phyloP scores from a whole-genome alignment of 345 rosid species.

The Iberis pinnata region DNA sequence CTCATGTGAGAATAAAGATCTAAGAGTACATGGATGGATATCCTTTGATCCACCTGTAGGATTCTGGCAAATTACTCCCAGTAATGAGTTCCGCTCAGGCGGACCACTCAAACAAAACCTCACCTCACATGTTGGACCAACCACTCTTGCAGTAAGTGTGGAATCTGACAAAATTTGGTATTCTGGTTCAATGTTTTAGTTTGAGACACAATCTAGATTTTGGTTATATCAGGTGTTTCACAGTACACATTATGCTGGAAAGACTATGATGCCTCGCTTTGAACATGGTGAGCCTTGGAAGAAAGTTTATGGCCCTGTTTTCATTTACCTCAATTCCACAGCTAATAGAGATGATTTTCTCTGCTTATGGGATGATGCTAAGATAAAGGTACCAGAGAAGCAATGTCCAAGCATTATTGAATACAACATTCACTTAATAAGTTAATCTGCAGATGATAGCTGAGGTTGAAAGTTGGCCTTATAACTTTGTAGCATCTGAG shows the following conservation, averaged over 20 bases:
- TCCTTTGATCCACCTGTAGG: conserved; percentile 73
- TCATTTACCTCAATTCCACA: conserved; percentile 67
- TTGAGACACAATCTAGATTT: conserved; percentile 4
- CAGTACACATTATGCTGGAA: conserved; percentile 76
- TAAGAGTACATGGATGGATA: conserved; percentile 91
- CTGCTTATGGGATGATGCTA: conserved; percentile 86
- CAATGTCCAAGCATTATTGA: conserved; percentile 3
- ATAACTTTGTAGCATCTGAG: conserved; percentile 79
- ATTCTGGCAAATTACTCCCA: conserved; percentile 94
- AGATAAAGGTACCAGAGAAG: conserved; percentile 49
- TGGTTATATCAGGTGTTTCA: conserved; percentile 58
- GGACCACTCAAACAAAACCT: conserved; percentile 92
- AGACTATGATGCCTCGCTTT: conserved; percentile 52
- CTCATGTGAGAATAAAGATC: conserved; percentile 75
- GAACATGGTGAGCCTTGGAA: conserved; percentile 72
- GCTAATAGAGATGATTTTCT: conserved; percentile 39
- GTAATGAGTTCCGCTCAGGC: conserved; percentile 88
- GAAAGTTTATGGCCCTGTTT: conserved; percentile 92
- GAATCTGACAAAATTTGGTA: neutral
- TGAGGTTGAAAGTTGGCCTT: conserved; percentile 91
- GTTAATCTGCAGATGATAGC: conserved; percentile 47
- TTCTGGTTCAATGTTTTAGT: neutral
- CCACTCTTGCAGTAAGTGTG: conserved; percentile 65
- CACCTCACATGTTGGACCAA: conserved; percentile 93
- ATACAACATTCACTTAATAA: conserved; percentile 10